Conservation (phyloP, 2,329 filamentous ascomycete species). For the Onygena corvina region DNA sequence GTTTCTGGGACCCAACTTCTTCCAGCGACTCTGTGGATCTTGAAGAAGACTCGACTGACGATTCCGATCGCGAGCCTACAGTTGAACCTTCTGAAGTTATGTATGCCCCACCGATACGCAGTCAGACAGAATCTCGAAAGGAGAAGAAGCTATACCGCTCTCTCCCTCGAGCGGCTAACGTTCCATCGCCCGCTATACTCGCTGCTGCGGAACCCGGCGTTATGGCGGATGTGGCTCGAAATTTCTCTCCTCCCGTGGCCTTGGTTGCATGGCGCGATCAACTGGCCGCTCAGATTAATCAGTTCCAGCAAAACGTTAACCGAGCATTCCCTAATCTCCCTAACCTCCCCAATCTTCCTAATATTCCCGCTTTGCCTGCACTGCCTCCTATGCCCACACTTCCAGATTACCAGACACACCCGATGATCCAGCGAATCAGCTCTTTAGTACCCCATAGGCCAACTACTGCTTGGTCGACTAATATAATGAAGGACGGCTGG, state of each 20-base stretch:
- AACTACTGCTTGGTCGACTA: slow-evolving; percentile 32
- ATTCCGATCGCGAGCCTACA: slow-evolving; percentile 23
- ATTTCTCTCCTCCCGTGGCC: slow-evolving; percentile 47
- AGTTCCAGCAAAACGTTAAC: slow-evolving; percentile 60
- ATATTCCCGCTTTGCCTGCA: background rate
- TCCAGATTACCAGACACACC: slow-evolving; percentile 61
- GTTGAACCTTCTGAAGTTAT: slow-evolving; percentile 19
- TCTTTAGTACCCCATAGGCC: slow-evolving; percentile 59
- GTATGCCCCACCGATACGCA: slow-evolving; percentile 17
- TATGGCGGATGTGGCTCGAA: slow-evolving; percentile 21
- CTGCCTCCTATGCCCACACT: slow-evolving; percentile 46
- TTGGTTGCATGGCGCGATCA: slow-evolving; percentile 63
- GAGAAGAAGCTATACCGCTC: slow-evolving; percentile 15
- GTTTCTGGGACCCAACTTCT: slow-evolving; percentile 51
- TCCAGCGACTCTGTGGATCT: slow-evolving; percentile 36
- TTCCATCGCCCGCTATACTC: slow-evolving; percentile 14
- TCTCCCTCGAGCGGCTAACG: slow-evolving; percentile 14
- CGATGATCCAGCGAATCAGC: slow-evolving; percentile 59
- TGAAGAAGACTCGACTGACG: slow-evolving; percentile 24
- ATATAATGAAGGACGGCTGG: slow-evolving; percentile 41
- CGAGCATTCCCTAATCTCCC: slow-evolving; percentile 53
- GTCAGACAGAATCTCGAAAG: slow-evolving; percentile 2
- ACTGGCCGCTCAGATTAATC: slow-evolving; percentile 59
- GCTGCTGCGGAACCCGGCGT: slow-evolving; percentile 20
- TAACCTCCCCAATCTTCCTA: slow-evolving; percentile 34